Percentiles rank a stretch among this genome's conserved stretches.
Conservation (phyloP, 2,329 filamentous ascomycete species). For the Cladophialophora chaetospira region DNA sequence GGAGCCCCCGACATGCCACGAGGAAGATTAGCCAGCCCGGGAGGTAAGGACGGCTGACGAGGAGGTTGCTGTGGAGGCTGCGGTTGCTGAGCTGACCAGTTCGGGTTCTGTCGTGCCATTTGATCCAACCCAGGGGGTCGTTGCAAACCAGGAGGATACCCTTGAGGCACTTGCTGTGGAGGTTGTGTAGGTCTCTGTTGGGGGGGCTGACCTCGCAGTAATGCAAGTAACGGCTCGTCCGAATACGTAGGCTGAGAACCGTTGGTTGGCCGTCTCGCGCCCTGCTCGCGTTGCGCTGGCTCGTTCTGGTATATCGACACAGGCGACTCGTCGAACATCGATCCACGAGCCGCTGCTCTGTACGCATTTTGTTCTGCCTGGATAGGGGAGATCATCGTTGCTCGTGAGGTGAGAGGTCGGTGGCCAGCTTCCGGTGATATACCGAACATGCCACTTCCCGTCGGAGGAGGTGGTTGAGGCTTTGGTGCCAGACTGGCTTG, state of each 20-base stretch:
- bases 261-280: conserved; percentile 42
- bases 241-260: conserved; percentile 42
- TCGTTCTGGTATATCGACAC: conserved; percentile 43
- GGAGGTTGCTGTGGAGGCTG: conserved; percentile 18
- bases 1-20: conserved; percentile 35
- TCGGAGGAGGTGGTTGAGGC: conserved; percentile 25
- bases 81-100: conserved; percentile 34
- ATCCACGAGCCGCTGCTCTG: conserved; percentile 23
- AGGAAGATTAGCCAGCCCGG: conserved; percentile 34
- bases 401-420: conserved; percentile 13
- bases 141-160: conserved; percentile 39
- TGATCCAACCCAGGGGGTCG: conserved; percentile 49
- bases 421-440: conserved; percentile 4
- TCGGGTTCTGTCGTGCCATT: conserved; percentile 34
- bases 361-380: conserved; percentile 19
- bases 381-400: conserved; percentile 14
- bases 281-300: conserved; percentile 31
- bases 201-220: conserved; percentile 36
- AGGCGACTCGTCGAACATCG: conserved; percentile 47
- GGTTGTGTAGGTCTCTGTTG: conserved; percentile 41
- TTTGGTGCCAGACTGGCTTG: conserved; percentile 31
- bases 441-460: conserved; percentile 16
- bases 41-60: conserved; percentile 24
- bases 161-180: conserved; percentile 37
- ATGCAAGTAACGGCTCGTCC: conserved; percentile 40